Evolutionary conservation across 345 rosid species (phyloP), one percentile per base, ranked within the genome.

Genomic region (Turnera subulata): DNA sequence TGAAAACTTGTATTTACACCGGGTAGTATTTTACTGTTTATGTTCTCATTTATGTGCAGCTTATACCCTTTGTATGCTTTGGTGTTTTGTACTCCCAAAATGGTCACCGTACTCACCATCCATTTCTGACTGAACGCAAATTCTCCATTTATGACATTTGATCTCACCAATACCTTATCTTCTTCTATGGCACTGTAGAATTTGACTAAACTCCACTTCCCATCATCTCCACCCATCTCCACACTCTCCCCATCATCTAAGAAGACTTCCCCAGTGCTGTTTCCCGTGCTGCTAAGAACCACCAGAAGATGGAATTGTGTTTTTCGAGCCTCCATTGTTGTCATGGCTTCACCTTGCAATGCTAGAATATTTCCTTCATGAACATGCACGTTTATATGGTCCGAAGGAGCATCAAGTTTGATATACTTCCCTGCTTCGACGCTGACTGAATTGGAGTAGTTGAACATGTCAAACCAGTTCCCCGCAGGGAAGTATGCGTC

Each of bases 341-440:
- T 85, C 85, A 73, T 61, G 11, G 78, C 94, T 24, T 74, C 89
- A 21, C 82, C 80, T 78, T 89, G 94, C 89, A 89, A 49, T 2
- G 89, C 82, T 66, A 89, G 43, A 45, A 80, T 85, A 53, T 55
- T 78, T 18, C 94, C 89, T 69, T 78, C 91, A 24, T 56, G 70
- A 17, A 79, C 76, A 63, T 85, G 94, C 29, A 89, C 75, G 48
- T 84, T 82, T 48, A 77, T 71, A 40, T 80, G 78, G 58, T 89
- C 84, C 0, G 55, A 57, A 4, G 87, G 87, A 18, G 91, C 78
- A 37, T 66, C 62, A 13, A 89, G 83, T 1, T 56, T 80, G 17
- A 78, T 49, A 11, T 54, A 19, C 57, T 56, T 66, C 5, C 91
- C 89, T 0, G 81, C 32, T 9, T 23, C 37, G n/a, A 52, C 61